Evolutionary conservation across 495 filamentous ascomycete genomes (phyloP), one percentile per base, ranked within the genome.

Genomic region (Cercophora samala): DNA sequence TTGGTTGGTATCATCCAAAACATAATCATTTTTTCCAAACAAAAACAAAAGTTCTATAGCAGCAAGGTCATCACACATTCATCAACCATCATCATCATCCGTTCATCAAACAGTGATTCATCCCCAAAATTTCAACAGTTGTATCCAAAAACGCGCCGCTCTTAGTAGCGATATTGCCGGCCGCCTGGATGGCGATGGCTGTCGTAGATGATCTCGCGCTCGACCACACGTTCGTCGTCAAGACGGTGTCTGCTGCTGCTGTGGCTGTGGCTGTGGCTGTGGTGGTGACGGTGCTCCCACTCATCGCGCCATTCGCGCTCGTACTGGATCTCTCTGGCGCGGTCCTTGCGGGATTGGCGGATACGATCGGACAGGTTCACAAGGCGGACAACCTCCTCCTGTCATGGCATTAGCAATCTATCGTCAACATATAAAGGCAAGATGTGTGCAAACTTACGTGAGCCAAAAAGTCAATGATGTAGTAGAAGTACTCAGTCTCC

Each of bases 351-450:
- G 51, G 87, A 84, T 52, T 83, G 83, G 52, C 93, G 91, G 75
- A 98, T 93, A 4, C 91, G 85, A 62, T 96, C 90, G 3, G 93
- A 92, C 3, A 92, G 70, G 64, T 93, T 84, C 59, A 96, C 89
- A 13, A 98, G 88, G 74, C 89, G 84, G 54, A 90, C 84, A 25
- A 99, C 93, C 69, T 98, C 92, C 66, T 95, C 91, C 92, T 97
- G 71, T 67, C 64, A 58, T 64, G 26, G 29, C 58, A 68, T 76
- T 66, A 80, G 74, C 46, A 52, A 51, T 60, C 24, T 22, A 9
- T 53, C 59, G 46, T 5, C 62, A 69, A 68, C 55, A 29, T 52
- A 53, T 54, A 62, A 21, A 60, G 17, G n/a, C n/a, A 51, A 52
- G 58, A 52, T 22, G 42, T 29, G 32, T 25, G 11, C 5, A 63